Base-by-base conservation (phyloP, 176 grass and related monocot genomes). In the Triticum turgidum region DNA sequence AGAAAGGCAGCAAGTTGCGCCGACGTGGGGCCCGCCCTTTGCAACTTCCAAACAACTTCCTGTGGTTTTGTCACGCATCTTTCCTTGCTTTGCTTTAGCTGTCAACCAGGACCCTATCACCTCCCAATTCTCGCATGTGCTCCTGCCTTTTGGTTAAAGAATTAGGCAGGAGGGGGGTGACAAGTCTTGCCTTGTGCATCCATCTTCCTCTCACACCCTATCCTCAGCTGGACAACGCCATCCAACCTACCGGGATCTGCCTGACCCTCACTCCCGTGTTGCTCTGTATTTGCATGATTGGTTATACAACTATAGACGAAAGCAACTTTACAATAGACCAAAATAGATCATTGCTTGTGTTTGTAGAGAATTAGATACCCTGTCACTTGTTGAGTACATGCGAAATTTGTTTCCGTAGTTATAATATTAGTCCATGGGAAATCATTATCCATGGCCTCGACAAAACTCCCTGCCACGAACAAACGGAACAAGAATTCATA, bases 71-170 rank as follows among this genome's bases (percentile, higher is more conserved):
- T 83, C 65, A 66, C 49, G 73, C 41, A 30, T 69, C 25, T 51
- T 69, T 81, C 24, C 77, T 20, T 73, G 22, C 84, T 33, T 84
- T 85, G 82, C 62, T 81, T 91, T 81, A 41, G 81, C 69, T 76
- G 81, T 87, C 89, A 69, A 83, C 62, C 18, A 69, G 69, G 73
- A 86, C 30, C 78, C 33, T 42, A 34, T 49, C 78, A 7, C 24
- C 49, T 41, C 17, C 69, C 21, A 82, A 82, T 88, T 91, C 86
- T 85, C 86, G 37, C 90, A 82, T 85, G 90, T 91, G 82, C 64
- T 64, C 51, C 17, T 77, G 66, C 63, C 86, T 91, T 91, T 91
- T 35, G 82, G 85, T 91, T 91, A 88, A 88, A 88, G 90, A 91
- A 91, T 88, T 76, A 10, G 82, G 64, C 63, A 77, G 51, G 51